A percentile compares a stretch with the other conserved stretches of the same genome.
These are phyloP conservation scores for Ceratocystis cubensis DNA, from an alignment of 2,329 filamentous ascomycete genomes.

Conservation along the genomic window DNA sequence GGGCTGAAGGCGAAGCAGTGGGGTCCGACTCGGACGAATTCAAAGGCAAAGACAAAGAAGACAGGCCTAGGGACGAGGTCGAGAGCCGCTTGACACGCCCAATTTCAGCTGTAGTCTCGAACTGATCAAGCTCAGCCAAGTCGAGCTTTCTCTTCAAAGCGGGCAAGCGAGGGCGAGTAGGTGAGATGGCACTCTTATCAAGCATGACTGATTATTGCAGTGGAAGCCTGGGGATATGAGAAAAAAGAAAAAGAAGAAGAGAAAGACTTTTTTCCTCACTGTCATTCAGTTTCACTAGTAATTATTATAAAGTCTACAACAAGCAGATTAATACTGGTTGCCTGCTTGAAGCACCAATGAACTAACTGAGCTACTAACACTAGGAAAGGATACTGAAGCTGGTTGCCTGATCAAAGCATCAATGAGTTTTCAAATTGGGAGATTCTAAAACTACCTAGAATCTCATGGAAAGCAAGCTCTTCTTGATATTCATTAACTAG, in stretches of 20 bases:
- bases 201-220: background rate
- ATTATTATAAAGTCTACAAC: too few species aligned
- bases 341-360: too few species aligned
- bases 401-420: background rate
- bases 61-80: background rate
- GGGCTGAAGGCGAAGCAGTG: too few species aligned
- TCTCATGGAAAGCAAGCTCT: background rate
- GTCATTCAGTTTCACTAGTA: too few species aligned
- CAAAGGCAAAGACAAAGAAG: too few species aligned
- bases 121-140: background rate
- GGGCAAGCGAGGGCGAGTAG: background rate
- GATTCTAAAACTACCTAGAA: background rate
- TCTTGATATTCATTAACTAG: too few species aligned
- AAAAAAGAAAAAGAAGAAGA: background rate
- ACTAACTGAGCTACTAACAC: too few species aligned
- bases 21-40: too few species aligned
- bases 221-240: background rate
- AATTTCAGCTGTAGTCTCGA: background rate
- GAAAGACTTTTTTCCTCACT: background rate
- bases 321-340: too few species aligned
- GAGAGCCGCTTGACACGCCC: background rate
- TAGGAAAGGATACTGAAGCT: background rate
- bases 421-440: background rate
- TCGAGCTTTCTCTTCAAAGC: background rate
- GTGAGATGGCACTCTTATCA: background rate